phyloP scores from a whole-genome alignment of 371 early-diverging fungal genomes.

The Dinochytrium kinnereticum region DNA sequence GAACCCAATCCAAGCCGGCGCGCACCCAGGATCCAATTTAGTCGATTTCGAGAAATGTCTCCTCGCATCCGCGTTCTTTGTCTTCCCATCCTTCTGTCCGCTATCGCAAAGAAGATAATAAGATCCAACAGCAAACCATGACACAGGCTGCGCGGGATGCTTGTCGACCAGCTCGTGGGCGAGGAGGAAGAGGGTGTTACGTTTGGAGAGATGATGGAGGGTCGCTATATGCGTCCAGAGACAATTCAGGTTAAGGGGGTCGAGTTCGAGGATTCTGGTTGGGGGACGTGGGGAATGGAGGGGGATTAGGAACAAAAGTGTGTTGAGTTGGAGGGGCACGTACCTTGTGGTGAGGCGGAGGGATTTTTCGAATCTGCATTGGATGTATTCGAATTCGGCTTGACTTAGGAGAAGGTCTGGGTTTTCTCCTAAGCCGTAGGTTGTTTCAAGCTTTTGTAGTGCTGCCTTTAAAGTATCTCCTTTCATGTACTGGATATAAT shows the following conservation, averaged over 20 bases:
- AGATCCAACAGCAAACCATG: slow-evolving; percentile 79
- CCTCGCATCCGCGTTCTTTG: slow-evolving; percentile 65
- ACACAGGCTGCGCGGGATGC: slow-evolving; percentile 55
- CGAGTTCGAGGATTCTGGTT: slow-evolving; percentile 55
- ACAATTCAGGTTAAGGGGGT: slow-evolving; percentile 63
- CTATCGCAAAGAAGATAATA: slow-evolving; percentile 57
- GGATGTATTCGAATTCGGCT: slow-evolving; percentile 63
- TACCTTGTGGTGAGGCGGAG: slow-evolving; percentile 63
- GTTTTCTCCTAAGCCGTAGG: slow-evolving; percentile 56
- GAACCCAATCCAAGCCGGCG: slow-evolving; percentile 77
- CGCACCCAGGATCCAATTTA: slow-evolving; percentile 64
- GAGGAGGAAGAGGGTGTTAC: slow-evolving; percentile 67
- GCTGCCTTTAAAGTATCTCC: slow-evolving; percentile 32
- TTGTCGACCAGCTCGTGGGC: slow-evolving; percentile 65
- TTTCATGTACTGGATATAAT: neutral
- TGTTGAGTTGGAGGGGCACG: neutral
- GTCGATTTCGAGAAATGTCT: slow-evolving; percentile 65
- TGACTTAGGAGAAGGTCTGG: slow-evolving; percentile 64
- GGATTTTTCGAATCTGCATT: slow-evolving; percentile 63
- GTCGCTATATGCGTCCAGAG: slow-evolving; percentile 68
- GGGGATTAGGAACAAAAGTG: no score
- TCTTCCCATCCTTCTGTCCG: slow-evolving; percentile 30
- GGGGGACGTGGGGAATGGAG: neutral
- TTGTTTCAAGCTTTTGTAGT: slow-evolving; percentile 42
- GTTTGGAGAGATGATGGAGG: slow-evolving; percentile 65